Base-by-base conservation (phyloP, 306 rosid species). In the Sechiopsis laciniata region DNA sequence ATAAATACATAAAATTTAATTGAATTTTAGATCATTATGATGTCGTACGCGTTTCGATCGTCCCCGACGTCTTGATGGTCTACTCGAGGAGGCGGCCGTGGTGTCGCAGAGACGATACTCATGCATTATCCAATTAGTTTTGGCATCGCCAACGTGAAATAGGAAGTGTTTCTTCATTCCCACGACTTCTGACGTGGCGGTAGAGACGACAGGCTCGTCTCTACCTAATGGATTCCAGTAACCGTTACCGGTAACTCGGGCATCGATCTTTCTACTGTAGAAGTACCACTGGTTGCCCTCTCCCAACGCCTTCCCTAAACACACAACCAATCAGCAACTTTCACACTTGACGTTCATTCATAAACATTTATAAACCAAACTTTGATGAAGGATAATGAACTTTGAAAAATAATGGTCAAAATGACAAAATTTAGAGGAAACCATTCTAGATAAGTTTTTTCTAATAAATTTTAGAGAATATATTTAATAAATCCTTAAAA, bases 221-320 rank as follows among this genome's bases (percentile, higher is more conserved):
- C 81, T 78, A 19, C 90, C 97, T 76, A 84, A 74, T 61, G 89
- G 79, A 55, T 81, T 82, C 98, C 97, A 93, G 74, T 85, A 87
- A 16, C 97, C 98, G 72, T 82, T 94, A 50, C 42, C 67, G 4
- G 89, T 87, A 7, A 78, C 77, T 60, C 94, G 79, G 21, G 77
- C 84, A 16, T 94, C 92, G 9, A 87, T 83, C 81, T 85, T 90
- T 78, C 95, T 87, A 77, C 98, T 94, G 62, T 89, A 94, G 75
- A 84, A 94, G 77, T 89, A 94, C 98, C 97, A 89, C 70, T 86
- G 89, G 45, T 87, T 94, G 11, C 96, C 97, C 81, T 88, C 98
- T 2, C 76, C 86, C 80, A 94, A 81, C 76, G 98, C 98, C 76
- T 88, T 94, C 15, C 96, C 97, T 93, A 35, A 73, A 85, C n/a